Base-by-base conservation (phyloP, 2,329 filamentous ascomycete genomes). In the Colletotrichum melonis region DNA sequence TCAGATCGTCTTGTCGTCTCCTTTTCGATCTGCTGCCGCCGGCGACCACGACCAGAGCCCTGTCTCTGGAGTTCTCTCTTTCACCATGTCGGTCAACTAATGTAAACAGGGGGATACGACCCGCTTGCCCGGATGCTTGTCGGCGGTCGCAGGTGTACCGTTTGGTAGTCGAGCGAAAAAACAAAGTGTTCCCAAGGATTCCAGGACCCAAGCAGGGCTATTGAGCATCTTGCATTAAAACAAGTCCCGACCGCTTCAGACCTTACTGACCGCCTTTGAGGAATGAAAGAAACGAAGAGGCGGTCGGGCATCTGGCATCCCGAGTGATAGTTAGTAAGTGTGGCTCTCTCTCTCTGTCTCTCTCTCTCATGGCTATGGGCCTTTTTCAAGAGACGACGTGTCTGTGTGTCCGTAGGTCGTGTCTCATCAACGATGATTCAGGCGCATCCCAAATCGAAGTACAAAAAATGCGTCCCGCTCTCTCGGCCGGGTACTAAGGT, bases 401-500 rank as follows among this genome's bases (percentile, higher is more conserved):
- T 38, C 14, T 16, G 12, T 14, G 14, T 38, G 6, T 16, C 35
- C 35, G 35, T 16, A 38, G 14, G 42, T 42, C 19, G 16, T 46
- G 42, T 46, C 42, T 46, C 42, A 46, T 46, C 42, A 46, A 46
- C 3, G 19, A 52, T 28, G 42, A 63, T 32, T 19, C 26, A 46
- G 42, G 19, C 19, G 42, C 5, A 14, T 11, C 24, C 12, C 26
- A 30, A 32, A 66, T n/a, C 16, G 22, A 54, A 49, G 5, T 38
- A 52, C n/a, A 49, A 52, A 32, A 46, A 30, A 54, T 52, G 35
- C 54, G 38, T 69, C 63, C 56, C 46, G 6, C 69, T 67, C 12
- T 69, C 35, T 66, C 68, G 35, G 63, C 57, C 64, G 69, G 67
- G 32, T 46, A 67, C 12, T 12, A 54, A 65, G 30, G 55, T 35